Evolutionary conservation across 306 rosid genomes (phyloP).

Genomic region (Potentilla sterilis): DNA sequence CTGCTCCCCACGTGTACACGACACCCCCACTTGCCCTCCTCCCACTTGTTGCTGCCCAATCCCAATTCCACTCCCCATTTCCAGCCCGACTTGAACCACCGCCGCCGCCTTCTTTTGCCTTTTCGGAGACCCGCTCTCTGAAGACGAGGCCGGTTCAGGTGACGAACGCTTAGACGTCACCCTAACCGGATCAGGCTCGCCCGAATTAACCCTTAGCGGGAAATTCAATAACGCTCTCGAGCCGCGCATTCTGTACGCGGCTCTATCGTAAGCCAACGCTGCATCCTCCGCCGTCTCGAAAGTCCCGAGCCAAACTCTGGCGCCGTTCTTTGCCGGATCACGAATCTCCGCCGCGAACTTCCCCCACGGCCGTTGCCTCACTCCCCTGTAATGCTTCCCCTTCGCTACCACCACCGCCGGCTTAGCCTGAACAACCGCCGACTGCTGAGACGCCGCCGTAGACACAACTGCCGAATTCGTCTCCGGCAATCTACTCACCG

Average conservation of each 20-base stretch:
- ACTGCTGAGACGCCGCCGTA: not conserved
- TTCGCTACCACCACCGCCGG: conserved; percentile 48
- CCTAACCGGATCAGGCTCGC: conserved; percentile 86
- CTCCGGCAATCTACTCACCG: not conserved
- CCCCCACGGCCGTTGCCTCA: conserved; percentile 93
- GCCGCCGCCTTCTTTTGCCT: conserved; percentile 39
- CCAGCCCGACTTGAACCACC: conserved; percentile 22
- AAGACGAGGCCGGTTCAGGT: conserved; percentile 42
- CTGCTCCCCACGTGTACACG: conserved; percentile 30
- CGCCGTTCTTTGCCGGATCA: conserved; percentile 91
- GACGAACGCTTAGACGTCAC: conserved; percentile 57
- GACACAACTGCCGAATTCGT: not conserved
- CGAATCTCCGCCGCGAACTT: conserved; percentile 95
- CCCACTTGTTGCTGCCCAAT: conserved; percentile 23
- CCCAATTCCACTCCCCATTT: conserved; percentile 9
- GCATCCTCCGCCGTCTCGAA: conserved; percentile 95
- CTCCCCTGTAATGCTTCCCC: conserved; percentile 90
- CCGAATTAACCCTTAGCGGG: conserved; percentile 81
- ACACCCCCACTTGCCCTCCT: conserved; percentile 11
- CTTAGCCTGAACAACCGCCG: not conserved
- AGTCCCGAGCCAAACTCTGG: conserved; percentile 95
- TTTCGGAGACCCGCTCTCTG: conserved; percentile 44
- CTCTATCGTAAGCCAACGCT: conserved; percentile 86
- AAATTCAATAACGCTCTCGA: conserved; percentile 75
- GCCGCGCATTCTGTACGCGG: conserved; percentile 91